phyloP scores from a whole-genome alignment of 441 rosid genomes.

The Sinapis alba region DNA sequence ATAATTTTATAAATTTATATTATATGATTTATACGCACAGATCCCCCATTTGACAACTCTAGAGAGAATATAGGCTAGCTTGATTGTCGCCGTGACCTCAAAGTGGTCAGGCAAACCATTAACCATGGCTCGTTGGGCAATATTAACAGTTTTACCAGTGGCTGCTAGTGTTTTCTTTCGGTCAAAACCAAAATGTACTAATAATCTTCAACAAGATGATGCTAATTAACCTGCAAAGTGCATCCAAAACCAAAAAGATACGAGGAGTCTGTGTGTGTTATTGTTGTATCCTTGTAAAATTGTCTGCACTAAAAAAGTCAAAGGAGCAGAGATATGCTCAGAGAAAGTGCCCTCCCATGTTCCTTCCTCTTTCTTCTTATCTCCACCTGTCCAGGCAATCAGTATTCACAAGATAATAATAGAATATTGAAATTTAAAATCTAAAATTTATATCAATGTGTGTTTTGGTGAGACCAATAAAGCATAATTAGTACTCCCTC shows the following conservation, averaged over 20 bases:
- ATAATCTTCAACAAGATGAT: neutral
- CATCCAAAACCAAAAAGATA: neutral
- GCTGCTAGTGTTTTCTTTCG: too few relatives aligned
- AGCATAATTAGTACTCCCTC: neutral
- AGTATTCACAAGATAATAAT: constrained; percentile 1
- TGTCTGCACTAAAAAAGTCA: constrained; percentile 37
- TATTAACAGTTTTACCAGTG: too few relatives aligned
- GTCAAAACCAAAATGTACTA: neutral
- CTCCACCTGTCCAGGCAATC: constrained; percentile 25
- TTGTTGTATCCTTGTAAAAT: neutral
- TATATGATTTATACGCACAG: too few relatives aligned
- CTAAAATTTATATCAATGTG: neutral
- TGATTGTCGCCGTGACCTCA: neutral
- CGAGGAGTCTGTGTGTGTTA: neutral
- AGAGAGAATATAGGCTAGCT: neutral
- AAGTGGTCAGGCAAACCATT: neutral
- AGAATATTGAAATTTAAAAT: neutral
- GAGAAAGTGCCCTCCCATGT: constrained; percentile 41
- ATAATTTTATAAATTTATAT: too few relatives aligned
- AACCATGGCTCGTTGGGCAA: too few relatives aligned
- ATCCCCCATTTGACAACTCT: too few relatives aligned
- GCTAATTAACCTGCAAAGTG: neutral
- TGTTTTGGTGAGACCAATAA: neutral
- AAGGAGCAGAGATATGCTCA: constrained; percentile 24
- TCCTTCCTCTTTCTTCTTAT: constrained; percentile 29